Conservation (phyloP, 108 stramenopile species). For the Pseudonitzschia delicatissima region DNA sequence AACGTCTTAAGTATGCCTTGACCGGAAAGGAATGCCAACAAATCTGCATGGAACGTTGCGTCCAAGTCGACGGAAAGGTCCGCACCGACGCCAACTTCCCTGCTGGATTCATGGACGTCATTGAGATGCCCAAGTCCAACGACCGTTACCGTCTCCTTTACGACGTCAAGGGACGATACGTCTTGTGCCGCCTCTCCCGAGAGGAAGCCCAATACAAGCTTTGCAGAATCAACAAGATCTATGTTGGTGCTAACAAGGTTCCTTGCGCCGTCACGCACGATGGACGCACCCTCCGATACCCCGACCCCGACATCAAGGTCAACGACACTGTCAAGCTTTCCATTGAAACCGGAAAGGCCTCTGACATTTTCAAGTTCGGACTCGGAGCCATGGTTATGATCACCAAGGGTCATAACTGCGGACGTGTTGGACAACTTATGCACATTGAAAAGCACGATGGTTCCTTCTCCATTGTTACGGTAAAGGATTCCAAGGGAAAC, state of each 20-base stretch:
- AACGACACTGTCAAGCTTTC: constrained; percentile 98
- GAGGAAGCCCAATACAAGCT: constrained; percentile 97
- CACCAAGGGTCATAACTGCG: constrained; percentile 95
- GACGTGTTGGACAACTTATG: constrained; percentile 95
- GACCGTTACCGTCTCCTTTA: constrained; percentile 97
- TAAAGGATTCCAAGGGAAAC: constrained; percentile 97
- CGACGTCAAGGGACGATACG: constrained; percentile 99
- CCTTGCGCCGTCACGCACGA: constrained; percentile 99
- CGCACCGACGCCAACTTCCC: constrained; percentile 99
- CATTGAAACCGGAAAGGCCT: constrained; percentile 94
- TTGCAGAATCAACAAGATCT: constrained; percentile 94
- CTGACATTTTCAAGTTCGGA: constrained; percentile 94
- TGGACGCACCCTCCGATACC: constrained; percentile 99
- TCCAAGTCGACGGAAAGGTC: constrained; percentile 98
- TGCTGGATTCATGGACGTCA: constrained; percentile 99
- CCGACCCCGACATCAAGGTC: constrained; percentile 96
- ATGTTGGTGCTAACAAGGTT: constrained; percentile 90
- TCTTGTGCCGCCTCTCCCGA: constrained; percentile 90
- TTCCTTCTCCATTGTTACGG: constrained; percentile 96
- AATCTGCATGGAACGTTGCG: constrained; percentile 99
- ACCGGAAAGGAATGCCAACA: constrained; percentile 96
- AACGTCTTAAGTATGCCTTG: constrained; percentile 99
- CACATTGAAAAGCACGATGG: constrained; percentile 98
- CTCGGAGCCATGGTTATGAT: constrained; percentile 96
- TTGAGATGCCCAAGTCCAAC: constrained; percentile 92